A percentile compares a stretch with the other conserved stretches of the same genome.
These are phyloP conservation scores for Hygrocybe coccinea DNA, from an alignment of 768 basidiomycete genomes.

Conservation along the genomic window DNA sequence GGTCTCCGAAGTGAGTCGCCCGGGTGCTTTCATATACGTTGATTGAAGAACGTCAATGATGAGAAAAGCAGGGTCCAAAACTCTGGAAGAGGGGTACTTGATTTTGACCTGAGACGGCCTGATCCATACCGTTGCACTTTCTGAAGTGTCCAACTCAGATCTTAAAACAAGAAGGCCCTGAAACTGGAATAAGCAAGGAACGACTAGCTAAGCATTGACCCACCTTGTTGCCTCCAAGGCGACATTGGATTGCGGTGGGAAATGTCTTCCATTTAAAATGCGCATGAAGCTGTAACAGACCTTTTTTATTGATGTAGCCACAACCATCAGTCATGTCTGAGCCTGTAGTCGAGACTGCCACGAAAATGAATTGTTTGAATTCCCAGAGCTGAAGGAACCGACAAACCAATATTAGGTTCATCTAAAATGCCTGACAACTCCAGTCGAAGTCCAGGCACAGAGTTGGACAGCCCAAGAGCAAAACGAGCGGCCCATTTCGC, in stretches of 20 bases:
- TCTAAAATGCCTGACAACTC: conserved; percentile 26
- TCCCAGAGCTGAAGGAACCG: neutral
- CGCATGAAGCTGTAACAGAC: conserved; percentile 22
- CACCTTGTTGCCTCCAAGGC: conserved; percentile 26
- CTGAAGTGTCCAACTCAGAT: conserved; percentile 5
- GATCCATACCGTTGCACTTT: conserved; percentile 27
- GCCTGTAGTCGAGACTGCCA: conserved; percentile 22
- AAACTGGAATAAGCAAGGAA: no score
- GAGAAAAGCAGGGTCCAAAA: conserved; percentile 37
- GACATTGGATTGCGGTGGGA: conserved; percentile 40
- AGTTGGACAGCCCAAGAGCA: conserved; percentile 47
- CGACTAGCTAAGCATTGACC: neutral
- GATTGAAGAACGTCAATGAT: conserved; percentile 50
- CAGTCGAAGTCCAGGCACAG: conserved; percentile 41
- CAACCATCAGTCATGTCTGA: conserved; percentile 41
- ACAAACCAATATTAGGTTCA: conserved; percentile 37
- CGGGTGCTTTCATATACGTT: conserved; percentile 43
- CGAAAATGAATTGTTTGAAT: neutral
- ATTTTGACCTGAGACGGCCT: conserved; percentile 36
- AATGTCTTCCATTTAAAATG: conserved; percentile 26
- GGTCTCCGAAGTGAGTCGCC: conserved; percentile 49
- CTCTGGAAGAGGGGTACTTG: conserved; percentile 21
- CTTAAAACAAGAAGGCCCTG: conserved; percentile 2
- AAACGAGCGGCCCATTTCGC: conserved; percentile 49
- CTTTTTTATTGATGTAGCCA: conserved; percentile 33